A percentile compares a stretch with the other conserved stretches of the same genome.
Conservation (phyloP, 2,329 filamentous ascomycete species). For the Periconia macrospinosa region DNA sequence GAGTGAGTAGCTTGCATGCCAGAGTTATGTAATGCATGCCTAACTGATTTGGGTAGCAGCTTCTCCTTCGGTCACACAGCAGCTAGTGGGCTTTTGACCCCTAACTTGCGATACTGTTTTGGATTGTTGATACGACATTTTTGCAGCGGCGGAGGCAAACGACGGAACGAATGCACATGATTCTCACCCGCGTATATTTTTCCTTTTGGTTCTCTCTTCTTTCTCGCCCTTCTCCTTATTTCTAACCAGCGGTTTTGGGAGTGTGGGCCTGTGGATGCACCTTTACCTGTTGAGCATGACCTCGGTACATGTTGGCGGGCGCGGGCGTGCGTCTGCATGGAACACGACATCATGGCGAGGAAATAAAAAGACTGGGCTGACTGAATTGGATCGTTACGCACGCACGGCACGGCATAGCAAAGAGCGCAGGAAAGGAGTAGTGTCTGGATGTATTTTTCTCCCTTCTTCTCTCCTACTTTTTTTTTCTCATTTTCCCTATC, state of each 20-base stretch:
- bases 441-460: not conserved
- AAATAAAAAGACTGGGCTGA: not conserved
- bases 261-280: too few species aligned
- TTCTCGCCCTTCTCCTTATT: not conserved
- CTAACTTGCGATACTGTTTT: not conserved
- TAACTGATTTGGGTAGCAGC: slow-evolving; percentile 4
- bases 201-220: not conserved
- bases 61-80: slow-evolving; percentile 9
- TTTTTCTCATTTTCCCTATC: not conserved
- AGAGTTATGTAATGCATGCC: not conserved
- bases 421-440: not conserved
- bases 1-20: slow-evolving; percentile 47
- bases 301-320: too few species aligned
- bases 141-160: not conserved
- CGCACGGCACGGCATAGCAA: not conserved
- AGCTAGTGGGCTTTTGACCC: slow-evolving; percentile 5
- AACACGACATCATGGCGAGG: too few species aligned
- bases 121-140: not conserved
- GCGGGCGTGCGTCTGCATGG: too few species aligned
- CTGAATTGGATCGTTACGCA: not conserved
- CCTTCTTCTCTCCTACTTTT: not conserved
- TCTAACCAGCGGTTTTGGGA: too few species aligned
- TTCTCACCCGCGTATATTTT: not conserved
- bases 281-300: too few species aligned
- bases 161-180: too few species aligned